Base-by-base conservation (phyloP, 2,329 filamentous ascomycete species). In the Arthrobotrys sinensis region DNA sequence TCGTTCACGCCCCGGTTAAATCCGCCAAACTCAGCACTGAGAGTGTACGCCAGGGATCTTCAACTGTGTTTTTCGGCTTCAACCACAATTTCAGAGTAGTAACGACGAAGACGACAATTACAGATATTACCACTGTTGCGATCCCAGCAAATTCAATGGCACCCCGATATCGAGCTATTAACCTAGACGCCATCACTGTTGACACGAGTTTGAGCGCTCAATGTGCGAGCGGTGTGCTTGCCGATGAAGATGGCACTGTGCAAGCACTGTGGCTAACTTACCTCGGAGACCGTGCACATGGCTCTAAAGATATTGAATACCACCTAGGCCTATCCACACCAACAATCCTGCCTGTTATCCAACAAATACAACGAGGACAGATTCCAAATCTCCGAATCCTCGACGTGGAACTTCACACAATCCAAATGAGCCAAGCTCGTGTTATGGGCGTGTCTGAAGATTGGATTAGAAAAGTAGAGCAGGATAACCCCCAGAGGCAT, bases 241-340 rank as follows among this genome's bases (percentile, higher is more conserved):
- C 97, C 12, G 90, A 92, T 2, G 91, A 95, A 80, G 93, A 97
- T 81, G 96, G 96, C 21, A 94, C 93, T 4, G 94, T 99, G 0
- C 94, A 97, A 84, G 96, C 96, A 1, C 86, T 99, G 34, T 99
- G 96, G 96, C 87, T 99, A 67, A 97, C 94, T 5, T 99, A 99
- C 84, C 90, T 99, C 0, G 96, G 96, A 60, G 96, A 99, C 85
- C 91, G 95, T 38, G 91, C 89, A 71, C 91, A 93, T 81, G 80
- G 76, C 21, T 80, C 79, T 45, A 92, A 96, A 80, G 96, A 99
- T 82, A 93, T 97, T 80, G 96, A 99, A 84, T 99, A 99, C 82
- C 95, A 98, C 83, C 90, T 99, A 4, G 96, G 96, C 62, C 89
- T 98, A 67, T 92, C 93, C 14, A 96, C 94, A 0, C 93, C 94